These are phyloP conservation scores for Diaporthe amygdali DNA, from an alignment of 2,329 filamentous ascomycete genomes.

Conservation along the genomic window DNA sequence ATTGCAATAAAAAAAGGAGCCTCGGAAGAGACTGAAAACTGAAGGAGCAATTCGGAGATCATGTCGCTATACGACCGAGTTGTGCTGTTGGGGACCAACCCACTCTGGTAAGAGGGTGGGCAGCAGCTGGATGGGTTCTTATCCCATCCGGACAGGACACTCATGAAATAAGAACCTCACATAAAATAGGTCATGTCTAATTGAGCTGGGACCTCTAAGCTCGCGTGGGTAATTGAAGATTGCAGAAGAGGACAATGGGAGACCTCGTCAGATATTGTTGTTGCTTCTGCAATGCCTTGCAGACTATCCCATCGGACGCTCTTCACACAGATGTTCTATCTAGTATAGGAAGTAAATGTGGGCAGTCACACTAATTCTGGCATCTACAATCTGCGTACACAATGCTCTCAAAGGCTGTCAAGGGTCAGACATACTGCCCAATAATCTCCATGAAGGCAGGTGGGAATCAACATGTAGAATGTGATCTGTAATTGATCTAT, in stretches of 20 bases:
- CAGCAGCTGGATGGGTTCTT: background rate
- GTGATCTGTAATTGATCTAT: background rate
- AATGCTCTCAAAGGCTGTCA: background rate
- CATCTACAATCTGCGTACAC: background rate
- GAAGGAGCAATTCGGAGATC: background rate
- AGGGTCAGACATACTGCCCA: background rate
- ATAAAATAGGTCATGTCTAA: too few species aligned
- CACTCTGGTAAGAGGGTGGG: background rate
- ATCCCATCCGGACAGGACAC: too few species aligned
- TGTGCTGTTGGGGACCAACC: background rate
- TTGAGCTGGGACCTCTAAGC: too few species aligned
- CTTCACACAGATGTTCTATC: too few species aligned
- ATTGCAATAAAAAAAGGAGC: background rate
- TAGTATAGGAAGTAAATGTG: background rate
- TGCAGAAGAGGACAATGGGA: background rate
- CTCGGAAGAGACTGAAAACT: background rate
- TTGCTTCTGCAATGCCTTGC: background rate
- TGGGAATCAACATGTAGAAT: background rate
- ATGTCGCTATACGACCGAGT: background rate
- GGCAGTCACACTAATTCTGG: background rate
- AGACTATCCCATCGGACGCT: background rate
- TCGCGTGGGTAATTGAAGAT: too few species aligned
- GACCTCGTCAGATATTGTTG: background rate
- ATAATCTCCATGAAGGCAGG: background rate
- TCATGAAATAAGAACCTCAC: too few species aligned